A percentile compares a stretch with the other conserved stretches of the same genome.
These are phyloP conservation scores for Chrysanthemum seticuspe DNA, from an alignment of 129 eudicot genomes.

Conservation along the genomic window DNA sequence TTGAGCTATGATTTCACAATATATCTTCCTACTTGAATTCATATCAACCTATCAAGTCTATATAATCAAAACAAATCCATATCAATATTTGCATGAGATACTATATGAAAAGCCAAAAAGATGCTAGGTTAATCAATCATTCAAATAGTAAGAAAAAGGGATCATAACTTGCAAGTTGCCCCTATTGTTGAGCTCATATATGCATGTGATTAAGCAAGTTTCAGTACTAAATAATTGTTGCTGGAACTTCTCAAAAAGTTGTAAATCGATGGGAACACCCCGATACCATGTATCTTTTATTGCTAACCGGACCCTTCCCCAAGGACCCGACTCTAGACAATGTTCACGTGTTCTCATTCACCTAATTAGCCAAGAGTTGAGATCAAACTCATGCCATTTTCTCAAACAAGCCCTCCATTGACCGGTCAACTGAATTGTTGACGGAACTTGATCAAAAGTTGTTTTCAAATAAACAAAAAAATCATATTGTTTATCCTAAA, in stretches of 20 bases:
- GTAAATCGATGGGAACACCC: too few relatives aligned
- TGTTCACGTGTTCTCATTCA: too few relatives aligned
- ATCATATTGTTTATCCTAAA: background rate
- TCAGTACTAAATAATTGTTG: background rate
- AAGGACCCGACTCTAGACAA: too few relatives aligned
- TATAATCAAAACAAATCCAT: background rate
- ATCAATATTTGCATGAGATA: background rate
- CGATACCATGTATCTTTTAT: too few relatives aligned
- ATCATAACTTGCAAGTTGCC: background rate
- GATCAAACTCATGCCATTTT: too few relatives aligned
- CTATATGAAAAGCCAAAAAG: background rate
- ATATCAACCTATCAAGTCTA: background rate
- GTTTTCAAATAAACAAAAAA: background rate
- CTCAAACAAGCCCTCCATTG: too few relatives aligned
- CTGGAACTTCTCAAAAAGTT: too few relatives aligned
- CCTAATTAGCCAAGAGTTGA: too few relatives aligned
- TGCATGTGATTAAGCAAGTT: background rate
- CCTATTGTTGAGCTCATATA: background rate
- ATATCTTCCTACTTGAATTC: background rate
- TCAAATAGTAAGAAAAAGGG: background rate
- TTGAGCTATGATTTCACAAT: background rate
- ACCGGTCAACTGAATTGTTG: too few relatives aligned
- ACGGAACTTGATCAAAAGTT: too few relatives aligned
- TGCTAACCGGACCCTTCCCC: too few relatives aligned
- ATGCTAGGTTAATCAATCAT: background rate